Evolutionary conservation across 768 basidiomycete genomes (phyloP).

Genomic region (Lepiota subincarnata): DNA sequence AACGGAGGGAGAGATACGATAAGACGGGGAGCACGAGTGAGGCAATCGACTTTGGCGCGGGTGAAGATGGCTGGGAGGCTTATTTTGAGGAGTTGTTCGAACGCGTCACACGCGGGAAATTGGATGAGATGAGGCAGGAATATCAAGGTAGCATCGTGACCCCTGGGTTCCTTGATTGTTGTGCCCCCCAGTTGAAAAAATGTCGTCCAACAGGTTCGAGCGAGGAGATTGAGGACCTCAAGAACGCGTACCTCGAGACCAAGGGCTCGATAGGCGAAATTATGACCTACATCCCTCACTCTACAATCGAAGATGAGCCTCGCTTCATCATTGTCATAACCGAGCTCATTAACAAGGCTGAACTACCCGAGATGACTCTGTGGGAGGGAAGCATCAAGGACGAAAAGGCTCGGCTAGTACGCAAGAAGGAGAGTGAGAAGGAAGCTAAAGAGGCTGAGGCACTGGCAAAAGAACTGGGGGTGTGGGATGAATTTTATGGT

Average conservation of each 20-base stretch:
- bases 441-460: slow-evolving; percentile 85
- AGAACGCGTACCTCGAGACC: slow-evolving; percentile 64
- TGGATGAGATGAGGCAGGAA: slow-evolving; percentile 91
- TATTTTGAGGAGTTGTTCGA: slow-evolving; percentile 93
- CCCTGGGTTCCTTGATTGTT: neutral
- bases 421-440: slow-evolving; percentile 69
- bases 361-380: slow-evolving; percentile 46
- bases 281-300: slow-evolving; percentile 84
- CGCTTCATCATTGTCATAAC: slow-evolving; percentile 75
- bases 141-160: slow-evolving; percentile 81
- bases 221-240: slow-evolving; percentile 82
- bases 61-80: slow-evolving; percentile 89
- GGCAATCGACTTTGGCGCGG: slow-evolving; percentile 61
- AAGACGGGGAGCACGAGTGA: slow-evolving; percentile 84
- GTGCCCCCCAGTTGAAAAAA: neutral
- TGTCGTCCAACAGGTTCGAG: slow-evolving; percentile 58
- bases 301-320: slow-evolving; percentile 76
- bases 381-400: slow-evolving; percentile 79
- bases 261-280: slow-evolving; percentile 77
- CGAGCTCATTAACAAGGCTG: slow-evolving; percentile 55
- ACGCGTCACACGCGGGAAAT: slow-evolving; percentile 74
- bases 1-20: slow-evolving; percentile 75
- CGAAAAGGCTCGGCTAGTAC: slow-evolving; percentile 69
- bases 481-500: slow-evolving; percentile 93
- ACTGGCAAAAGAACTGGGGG: slow-evolving; percentile 80